Percentiles rank a stretch among this genome's conserved stretches.
These are phyloP conservation scores for Talaromyces stipitatus DNA, from an alignment of 495 filamentous ascomycete genomes.

Conservation along the genomic window DNA sequence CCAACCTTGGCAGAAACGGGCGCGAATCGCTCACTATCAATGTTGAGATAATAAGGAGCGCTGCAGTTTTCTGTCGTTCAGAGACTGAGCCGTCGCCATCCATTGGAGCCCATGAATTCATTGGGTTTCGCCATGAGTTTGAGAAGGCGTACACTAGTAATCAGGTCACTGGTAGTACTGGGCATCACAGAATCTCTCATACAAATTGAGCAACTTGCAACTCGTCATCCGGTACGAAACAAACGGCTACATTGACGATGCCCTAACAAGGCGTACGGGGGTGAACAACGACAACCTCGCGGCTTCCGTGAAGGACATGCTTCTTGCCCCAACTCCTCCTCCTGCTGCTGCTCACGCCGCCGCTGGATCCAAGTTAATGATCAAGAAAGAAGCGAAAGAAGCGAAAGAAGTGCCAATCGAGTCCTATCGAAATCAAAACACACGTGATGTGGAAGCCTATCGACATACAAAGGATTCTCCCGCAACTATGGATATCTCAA, in stretches of 20 bases:
- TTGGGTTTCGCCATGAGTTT: slow-evolving; percentile 40
- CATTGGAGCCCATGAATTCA: slow-evolving; percentile 28
- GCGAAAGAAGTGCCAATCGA: slow-evolving; percentile 6
- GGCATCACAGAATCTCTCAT: slow-evolving; percentile 42
- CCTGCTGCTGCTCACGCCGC: neutral
- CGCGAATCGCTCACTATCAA: slow-evolving; percentile 35
- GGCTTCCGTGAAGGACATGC: slow-evolving; percentile 18
- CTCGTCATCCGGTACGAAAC: slow-evolving; percentile 41
- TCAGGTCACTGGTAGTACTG: slow-evolving; percentile 29
- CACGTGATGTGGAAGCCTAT: slow-evolving; percentile 27
- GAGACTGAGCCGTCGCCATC: slow-evolving; percentile 22
- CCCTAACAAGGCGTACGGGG: neutral
- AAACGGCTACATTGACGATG: slow-evolving; percentile 31
- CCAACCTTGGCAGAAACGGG: slow-evolving; percentile 9
- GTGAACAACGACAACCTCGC: slow-evolving; percentile 13
- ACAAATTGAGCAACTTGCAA: slow-evolving; percentile 33
- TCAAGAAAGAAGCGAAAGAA: slow-evolving; percentile 28
- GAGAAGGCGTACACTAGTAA: slow-evolving; percentile 40
- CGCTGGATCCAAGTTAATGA: slow-evolving; percentile 18
- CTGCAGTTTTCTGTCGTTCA: slow-evolving; percentile 12
- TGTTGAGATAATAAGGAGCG: slow-evolving; percentile 31
- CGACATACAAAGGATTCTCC: slow-evolving; percentile 24
- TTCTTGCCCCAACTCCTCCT: slow-evolving; percentile 13
- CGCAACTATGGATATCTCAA: slow-evolving; percentile 45
- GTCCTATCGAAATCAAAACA: slow-evolving; percentile 39